Evolutionary conservation across 306 rosid genomes (phyloP), one percentile per base, ranked within the genome.

Genomic region (Malus sieversii): DNA sequence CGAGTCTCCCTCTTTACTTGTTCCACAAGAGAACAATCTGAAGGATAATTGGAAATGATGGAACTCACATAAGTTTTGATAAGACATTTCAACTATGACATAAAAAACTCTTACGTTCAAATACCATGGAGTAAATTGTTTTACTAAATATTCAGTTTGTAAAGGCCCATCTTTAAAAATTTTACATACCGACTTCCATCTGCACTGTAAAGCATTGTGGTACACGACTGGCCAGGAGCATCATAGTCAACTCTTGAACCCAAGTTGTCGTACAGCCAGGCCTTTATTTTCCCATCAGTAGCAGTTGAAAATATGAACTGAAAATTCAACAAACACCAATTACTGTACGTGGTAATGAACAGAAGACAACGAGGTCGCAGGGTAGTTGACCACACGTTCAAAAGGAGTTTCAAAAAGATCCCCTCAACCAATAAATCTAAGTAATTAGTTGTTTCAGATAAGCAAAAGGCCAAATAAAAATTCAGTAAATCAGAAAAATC

Each of bases 221-320:
- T 90, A 78, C 95, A 93, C 93, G 88, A 89, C 45, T 81, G 87
- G 62, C 98, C 97, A 75, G 98, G 98, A 68, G 98, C 96, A 82
- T 93, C 88, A 73, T 91, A 93, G 79, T 88, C 95, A 85, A 89
- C 96, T 87, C 93, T 85, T 46, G 97, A 88, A 76, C 97, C 98
- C 89, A 78, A 48, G 78, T 86, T 85, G 79, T 90, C 95, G 12
- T 93, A 93, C 61, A 93, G 77, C 98, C 98, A 93, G 52, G 95
- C 96, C 84, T 90, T 93, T 84, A 93, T 93, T 84, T 90, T 93
- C 44, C 98, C 98, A 84, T 93, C 97, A 74, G 79, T 68, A 66
- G 96, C 94, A 64, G 97, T 93, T 73, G 98, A 93, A 84, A 87
- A 90, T 86, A 93, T 86, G 84, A 89, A 90, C 98, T 93, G 90